phyloP scores from a whole-genome alignment of 805 yeast genomes.

The Ogataea haglerorum region DNA sequence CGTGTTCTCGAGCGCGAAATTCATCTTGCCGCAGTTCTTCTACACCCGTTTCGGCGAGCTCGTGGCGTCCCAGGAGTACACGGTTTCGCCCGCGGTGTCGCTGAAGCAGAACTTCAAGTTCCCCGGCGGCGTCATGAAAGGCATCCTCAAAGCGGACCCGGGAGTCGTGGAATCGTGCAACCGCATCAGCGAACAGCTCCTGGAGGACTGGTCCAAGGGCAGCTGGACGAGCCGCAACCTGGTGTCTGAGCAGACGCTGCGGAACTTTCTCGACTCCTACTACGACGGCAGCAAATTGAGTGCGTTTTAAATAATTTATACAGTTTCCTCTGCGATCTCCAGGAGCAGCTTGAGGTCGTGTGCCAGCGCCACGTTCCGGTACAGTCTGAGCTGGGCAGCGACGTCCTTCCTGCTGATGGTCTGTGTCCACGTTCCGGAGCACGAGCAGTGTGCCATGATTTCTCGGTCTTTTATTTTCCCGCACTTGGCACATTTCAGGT shows the following conservation, averaged over 20 bases:
- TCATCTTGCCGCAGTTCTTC: conserved; percentile 18
- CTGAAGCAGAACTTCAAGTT: conserved; percentile 12
- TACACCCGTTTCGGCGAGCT: conserved; percentile 10
- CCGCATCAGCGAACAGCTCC: conserved; percentile 16
- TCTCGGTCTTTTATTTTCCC: conserved; percentile 60
- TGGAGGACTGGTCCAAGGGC: conserved; percentile 18
- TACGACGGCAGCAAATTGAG: conserved; percentile 17
- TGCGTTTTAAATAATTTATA: conserved; percentile 6
- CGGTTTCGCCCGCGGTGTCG: conserved; percentile 1
- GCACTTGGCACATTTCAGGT: conserved; percentile 77
- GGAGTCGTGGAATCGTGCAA: conserved; percentile 14
- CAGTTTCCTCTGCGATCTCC: conserved; percentile 29
- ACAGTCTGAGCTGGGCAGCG: conserved; percentile 44
- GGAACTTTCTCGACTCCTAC: conserved; percentile 16
- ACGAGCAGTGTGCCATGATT: conserved; percentile 71
- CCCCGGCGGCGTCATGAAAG: conserved; percentile 16
- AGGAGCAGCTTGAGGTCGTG: conserved; percentile 59
- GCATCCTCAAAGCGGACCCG: conserved; percentile 18
- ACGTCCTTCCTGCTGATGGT: conserved; percentile 47
- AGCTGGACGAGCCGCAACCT: conserved; percentile 1
- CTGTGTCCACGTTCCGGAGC: conserved; percentile 84
- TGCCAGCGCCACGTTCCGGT: conserved; percentile 53
- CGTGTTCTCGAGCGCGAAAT: conserved; percentile 11
- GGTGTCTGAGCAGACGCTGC: conserved; percentile 1
- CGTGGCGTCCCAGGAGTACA: conserved; percentile 14